Conservation (phyloP, 768 basidiomycete genomes). For the Trametes maxima region DNA sequence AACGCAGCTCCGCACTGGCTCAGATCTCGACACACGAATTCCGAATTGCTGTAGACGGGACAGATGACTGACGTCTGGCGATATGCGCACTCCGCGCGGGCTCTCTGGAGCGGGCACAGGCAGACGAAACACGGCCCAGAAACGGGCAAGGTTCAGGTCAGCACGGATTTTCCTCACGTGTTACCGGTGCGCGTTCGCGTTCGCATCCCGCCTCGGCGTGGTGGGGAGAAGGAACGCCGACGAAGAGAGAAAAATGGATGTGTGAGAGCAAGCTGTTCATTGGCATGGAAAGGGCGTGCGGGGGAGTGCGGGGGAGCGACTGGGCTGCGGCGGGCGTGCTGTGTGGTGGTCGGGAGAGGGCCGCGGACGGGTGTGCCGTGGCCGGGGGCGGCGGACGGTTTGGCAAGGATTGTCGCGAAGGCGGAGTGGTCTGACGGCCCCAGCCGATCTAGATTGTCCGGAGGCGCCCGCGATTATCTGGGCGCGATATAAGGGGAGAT, state of each 20-base stretch:
- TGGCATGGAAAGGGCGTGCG: no score
- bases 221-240: not conserved
- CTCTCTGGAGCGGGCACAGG: not conserved
- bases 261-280: no score
- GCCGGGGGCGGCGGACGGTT: not conserved
- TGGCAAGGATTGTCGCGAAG: constrained; percentile 1
- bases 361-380: not conserved
- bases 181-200: not conserved
- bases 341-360: not conserved
- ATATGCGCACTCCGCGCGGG: not conserved
- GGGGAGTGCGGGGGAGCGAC: no score
- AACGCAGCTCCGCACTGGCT: constrained; percentile 6
- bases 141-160: constrained; percentile 5
- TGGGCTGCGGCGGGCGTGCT: no score
- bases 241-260: no score
- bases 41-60: constrained; percentile 17
- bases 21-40: constrained; percentile 17
- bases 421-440: constrained; percentile 2
- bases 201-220: not conserved
- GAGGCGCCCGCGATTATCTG: constrained; percentile 20
- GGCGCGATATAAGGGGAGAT: constrained; percentile 24
- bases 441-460: constrained; percentile 5
- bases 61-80: constrained; percentile 14
- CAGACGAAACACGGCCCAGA: constrained; percentile 13
- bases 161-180: constrained; percentile 1